These are phyloP conservation scores for Spathaspora girioi DNA, from an alignment of 805 yeast genomes.

Conservation along the genomic window DNA sequence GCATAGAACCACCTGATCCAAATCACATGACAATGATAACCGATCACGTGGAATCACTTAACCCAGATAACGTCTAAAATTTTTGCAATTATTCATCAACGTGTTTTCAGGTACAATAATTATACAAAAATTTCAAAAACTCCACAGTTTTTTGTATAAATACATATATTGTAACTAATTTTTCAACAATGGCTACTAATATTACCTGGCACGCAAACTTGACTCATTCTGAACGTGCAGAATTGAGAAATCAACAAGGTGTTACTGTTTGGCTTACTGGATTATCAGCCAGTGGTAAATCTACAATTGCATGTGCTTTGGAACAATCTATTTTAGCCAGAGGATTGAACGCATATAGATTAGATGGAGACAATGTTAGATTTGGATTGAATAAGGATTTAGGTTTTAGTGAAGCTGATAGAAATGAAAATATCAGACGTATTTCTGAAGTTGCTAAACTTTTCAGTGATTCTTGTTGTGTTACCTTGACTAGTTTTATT, in stretches of 20 bases:
- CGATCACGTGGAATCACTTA: slow-evolving; percentile 2
- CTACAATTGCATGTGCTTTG: slow-evolving; percentile 91
- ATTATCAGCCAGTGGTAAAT: slow-evolving; percentile 90
- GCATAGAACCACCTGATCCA: not conserved
- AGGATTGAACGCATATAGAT: slow-evolving; percentile 73
- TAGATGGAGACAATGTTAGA: slow-evolving; percentile 93
- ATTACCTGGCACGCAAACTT: slow-evolving; percentile 95
- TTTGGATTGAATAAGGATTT: slow-evolving; percentile 94
- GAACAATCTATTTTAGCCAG: slow-evolving; percentile 76
- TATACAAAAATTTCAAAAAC: not conserved
- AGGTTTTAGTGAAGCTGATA: slow-evolving; percentile 86
- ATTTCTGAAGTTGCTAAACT: slow-evolving; percentile 91
- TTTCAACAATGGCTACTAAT: slow-evolving; percentile 75
- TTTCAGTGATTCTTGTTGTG: slow-evolving; percentile 88
- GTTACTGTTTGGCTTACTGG: slow-evolving; percentile 96
- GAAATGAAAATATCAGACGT: slow-evolving; percentile 93
- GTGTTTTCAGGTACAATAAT: not conserved
- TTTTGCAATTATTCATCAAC: slow-evolving; percentile 1
- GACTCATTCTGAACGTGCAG: slow-evolving; percentile 75
- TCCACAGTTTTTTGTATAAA: not conserved
- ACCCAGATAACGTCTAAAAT: not conserved
- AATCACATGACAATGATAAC: not conserved
- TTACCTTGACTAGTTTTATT: slow-evolving; percentile 88
- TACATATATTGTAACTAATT: not conserved
- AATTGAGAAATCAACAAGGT: slow-evolving; percentile 74